Percentiles rank a stretch among this genome's conserved stretches.
These are phyloP conservation scores for Verbena officinalis DNA, from an alignment of 257 asterid species.

Conservation along the genomic window DNA sequence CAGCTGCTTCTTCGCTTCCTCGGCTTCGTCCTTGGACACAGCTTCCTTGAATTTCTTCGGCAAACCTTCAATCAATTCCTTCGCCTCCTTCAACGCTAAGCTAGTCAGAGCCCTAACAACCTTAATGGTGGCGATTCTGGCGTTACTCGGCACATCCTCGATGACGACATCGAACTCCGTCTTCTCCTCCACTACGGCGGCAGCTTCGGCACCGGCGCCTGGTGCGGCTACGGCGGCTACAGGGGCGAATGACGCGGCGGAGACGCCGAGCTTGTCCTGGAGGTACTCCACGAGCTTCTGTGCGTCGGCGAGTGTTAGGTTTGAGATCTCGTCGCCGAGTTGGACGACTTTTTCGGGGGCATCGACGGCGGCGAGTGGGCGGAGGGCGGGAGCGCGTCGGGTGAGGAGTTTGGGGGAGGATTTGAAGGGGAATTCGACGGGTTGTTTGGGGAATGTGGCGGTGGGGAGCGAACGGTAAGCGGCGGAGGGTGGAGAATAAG, in stretches of 20 bases:
- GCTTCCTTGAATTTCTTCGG: conserved; percentile 89
- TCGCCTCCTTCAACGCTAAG: conserved; percentile 80
- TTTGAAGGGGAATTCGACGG: conserved; percentile 38
- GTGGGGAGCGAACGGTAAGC: conserved; percentile 36
- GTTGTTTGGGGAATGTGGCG: conserved; percentile 39
- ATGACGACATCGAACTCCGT: conserved; percentile 89
- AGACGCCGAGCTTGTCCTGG: conserved; percentile 92
- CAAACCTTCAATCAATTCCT: conserved; percentile 82
- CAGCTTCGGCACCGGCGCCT: conserved; percentile 47
- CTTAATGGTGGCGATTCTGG: conserved; percentile 79
- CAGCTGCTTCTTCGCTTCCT: conserved; percentile 82
- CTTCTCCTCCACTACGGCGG: conserved; percentile 84
- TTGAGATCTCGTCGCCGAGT: conserved; percentile 85
- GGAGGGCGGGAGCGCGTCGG: conserved; percentile 54
- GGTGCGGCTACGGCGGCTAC: conserved; percentile 58
- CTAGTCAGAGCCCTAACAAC: conserved; percentile 81
- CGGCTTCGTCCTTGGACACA: conserved; percentile 75
- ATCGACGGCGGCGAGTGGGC: conserved; percentile 75
- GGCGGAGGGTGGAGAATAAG: conserved; percentile 35
- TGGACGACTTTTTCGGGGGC: conserved; percentile 88
- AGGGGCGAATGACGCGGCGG: conserved; percentile 93
- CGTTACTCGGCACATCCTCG: conserved; percentile 79
- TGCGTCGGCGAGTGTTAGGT: conserved; percentile 80
- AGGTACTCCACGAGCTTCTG: conserved; percentile 98
- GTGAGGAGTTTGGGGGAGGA: conserved; percentile 37